A percentile compares a stretch with the other conserved stretches of the same genome.
phyloP scores from a whole-genome alignment of 805 yeast genomes.

The Saccharomycopsis guyanensis region DNA sequence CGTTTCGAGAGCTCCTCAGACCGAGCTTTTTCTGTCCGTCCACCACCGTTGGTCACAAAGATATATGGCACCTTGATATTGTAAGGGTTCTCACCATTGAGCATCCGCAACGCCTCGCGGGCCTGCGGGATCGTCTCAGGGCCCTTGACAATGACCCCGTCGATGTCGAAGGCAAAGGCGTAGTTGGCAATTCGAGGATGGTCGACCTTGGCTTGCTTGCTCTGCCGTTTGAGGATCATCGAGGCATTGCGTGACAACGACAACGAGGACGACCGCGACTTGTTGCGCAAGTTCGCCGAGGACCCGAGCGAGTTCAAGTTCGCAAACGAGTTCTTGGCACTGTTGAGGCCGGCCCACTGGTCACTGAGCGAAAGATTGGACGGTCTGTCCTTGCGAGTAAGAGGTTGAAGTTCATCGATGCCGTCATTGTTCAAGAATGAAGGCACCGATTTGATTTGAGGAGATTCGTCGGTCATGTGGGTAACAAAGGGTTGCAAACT shows the following conservation, averaged over 20 bases:
- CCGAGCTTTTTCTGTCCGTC: constrained; percentile 69
- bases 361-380: constrained; percentile 64
- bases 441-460: constrained; percentile 18
- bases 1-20: constrained; percentile 62
- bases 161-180: constrained; percentile 90
- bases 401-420: constrained; percentile 58
- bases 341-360: constrained; percentile 47
- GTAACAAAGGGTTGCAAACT: no score
- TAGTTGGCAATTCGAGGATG: constrained; percentile 71
- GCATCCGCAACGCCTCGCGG: constrained; percentile 56
- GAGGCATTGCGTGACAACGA: constrained; percentile 37
- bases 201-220: constrained; percentile 48
- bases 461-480: constrained; percentile 7
- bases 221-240: constrained; percentile 32
- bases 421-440: constrained; percentile 69
- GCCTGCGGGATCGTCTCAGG: constrained; percentile 82
- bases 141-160: constrained; percentile 83
- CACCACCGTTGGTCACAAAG: constrained; percentile 90
- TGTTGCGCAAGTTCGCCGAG: not conserved
- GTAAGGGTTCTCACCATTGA: constrained; percentile 72
- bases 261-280: constrained; percentile 15
- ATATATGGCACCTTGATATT: constrained; percentile 76
- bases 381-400: constrained; percentile 52
- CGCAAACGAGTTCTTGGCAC: constrained; percentile 23
- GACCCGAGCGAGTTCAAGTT: constrained; percentile 11